Evolutionary conservation across 306 rosid genomes (phyloP).

Genomic region (Dalbergia cultrata): DNA sequence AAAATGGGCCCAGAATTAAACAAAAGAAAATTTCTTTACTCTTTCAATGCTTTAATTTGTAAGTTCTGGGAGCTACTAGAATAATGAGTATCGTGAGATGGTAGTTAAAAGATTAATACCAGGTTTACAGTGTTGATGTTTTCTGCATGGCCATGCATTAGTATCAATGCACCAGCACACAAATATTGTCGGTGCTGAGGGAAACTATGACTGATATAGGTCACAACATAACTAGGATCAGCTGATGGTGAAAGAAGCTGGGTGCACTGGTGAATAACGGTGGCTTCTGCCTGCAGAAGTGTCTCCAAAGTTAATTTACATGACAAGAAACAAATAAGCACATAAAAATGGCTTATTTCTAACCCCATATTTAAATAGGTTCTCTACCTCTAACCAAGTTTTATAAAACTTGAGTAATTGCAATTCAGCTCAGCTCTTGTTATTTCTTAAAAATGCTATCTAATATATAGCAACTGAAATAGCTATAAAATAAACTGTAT

Average conservation of each 20-base stretch:
- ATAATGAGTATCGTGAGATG: slow-evolving; percentile 34
- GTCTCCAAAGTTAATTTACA: slow-evolving; percentile 38
- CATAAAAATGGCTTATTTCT: not conserved
- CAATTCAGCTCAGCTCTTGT: too few relatives aligned
- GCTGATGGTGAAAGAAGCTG: slow-evolving; percentile 93
- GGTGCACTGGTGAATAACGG: slow-evolving; percentile 91
- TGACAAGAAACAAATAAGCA: slow-evolving; percentile 7
- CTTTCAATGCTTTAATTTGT: not conserved
- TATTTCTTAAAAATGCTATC: not conserved
- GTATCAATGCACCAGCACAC: slow-evolving; percentile 98
- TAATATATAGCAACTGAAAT: slow-evolving; percentile 4
- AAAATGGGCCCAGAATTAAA: slow-evolving; percentile 10
- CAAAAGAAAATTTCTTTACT: not conserved
- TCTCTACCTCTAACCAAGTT: slow-evolving; percentile 18
- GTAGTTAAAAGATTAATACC: slow-evolving; percentile 60
- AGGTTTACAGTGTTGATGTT: slow-evolving; percentile 81
- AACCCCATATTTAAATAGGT: slow-evolving; percentile 13
- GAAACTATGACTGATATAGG: slow-evolving; percentile 85
- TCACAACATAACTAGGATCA: slow-evolving; percentile 84
- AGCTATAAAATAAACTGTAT: not conserved
- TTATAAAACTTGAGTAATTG: not conserved
- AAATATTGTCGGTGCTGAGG: slow-evolving; percentile 80
- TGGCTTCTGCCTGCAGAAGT: slow-evolving; percentile 82
- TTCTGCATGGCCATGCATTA: slow-evolving; percentile 94
- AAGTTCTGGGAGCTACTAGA: slow-evolving; percentile 11